Evolutionary conservation across 202 grass and related monocot genomes (phyloP).

Genomic region (Eragrostis tef): DNA sequence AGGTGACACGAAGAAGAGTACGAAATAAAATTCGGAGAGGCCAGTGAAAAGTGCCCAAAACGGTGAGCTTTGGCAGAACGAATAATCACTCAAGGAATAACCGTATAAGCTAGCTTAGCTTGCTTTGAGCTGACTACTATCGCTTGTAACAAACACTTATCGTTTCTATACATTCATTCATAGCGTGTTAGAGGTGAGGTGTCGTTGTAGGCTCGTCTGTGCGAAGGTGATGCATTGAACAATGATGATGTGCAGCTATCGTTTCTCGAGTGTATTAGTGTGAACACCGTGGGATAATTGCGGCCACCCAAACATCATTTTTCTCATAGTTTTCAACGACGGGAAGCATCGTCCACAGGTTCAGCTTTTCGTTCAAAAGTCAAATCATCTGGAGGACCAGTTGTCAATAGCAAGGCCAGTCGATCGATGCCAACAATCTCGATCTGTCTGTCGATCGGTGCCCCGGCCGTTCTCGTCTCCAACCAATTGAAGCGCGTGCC

Average conservation of each 20-base stretch:
- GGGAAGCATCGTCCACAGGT: background rate
- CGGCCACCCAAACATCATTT: background rate
- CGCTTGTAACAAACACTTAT: too few species aligned
- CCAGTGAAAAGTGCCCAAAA: too few species aligned
- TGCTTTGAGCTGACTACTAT: too few species aligned
- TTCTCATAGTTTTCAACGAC: background rate
- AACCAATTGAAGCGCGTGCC: background rate
- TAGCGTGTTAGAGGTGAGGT: too few species aligned
- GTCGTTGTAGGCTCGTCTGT: too few species aligned
- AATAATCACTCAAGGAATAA: too few species aligned
- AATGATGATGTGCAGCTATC: too few species aligned
- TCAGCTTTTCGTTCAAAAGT: background rate
- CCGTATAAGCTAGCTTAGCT: too few species aligned
- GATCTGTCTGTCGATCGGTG: background rate
- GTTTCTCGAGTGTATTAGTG: background rate
- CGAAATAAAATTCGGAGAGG: background rate
- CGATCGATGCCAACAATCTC: background rate
- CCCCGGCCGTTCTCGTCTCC: background rate
- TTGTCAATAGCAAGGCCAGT: background rate
- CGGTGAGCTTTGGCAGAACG: too few species aligned
- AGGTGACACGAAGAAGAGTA: background rate
- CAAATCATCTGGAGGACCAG: background rate
- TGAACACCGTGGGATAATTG: background rate
- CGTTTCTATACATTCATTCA: too few species aligned
- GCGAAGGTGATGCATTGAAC: too few species aligned